Conservation (phyloP, 2,329 filamentous ascomycete species). For the Colletotrichum sp. region DNA sequence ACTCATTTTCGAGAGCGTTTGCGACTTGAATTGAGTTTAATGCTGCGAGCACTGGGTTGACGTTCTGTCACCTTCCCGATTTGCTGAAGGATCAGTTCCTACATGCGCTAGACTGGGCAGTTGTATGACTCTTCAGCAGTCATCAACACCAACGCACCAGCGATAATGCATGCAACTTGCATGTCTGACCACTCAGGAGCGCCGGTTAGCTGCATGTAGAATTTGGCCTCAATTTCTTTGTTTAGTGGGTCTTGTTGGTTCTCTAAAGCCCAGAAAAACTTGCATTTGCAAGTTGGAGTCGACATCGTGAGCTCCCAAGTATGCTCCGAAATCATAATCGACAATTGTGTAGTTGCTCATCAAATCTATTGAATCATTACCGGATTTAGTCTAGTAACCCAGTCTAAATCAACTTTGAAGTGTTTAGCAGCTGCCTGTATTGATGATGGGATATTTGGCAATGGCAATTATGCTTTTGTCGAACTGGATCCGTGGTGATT, state of each 20-base stretch:
- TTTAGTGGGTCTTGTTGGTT: neutral
- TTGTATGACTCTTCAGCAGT: neutral
- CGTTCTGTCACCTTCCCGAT: neutral
- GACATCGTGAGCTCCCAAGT: neutral
- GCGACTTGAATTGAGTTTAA: neutral
- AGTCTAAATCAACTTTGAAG: neutral
- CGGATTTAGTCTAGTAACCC: neutral
- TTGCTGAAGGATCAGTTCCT: neutral
- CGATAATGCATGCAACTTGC: neutral
- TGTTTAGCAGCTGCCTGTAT: neutral
- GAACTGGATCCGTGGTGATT: neutral
- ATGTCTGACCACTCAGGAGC: neutral
- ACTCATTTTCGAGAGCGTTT: neutral
- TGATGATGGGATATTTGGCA: neutral
- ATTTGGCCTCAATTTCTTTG: neutral
- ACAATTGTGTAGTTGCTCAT: neutral
- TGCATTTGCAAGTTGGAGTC: neutral
- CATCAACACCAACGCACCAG: neutral
- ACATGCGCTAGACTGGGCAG: neutral
- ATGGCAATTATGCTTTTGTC: neutral
- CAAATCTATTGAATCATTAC: neutral
- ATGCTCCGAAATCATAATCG: rapidly evolving
- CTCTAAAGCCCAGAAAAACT: neutral
- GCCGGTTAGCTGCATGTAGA: neutral
- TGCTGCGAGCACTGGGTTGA: neutral